Base-by-base conservation (phyloP, 495 filamentous ascomycete genomes). In the Cercophora samala region DNA sequence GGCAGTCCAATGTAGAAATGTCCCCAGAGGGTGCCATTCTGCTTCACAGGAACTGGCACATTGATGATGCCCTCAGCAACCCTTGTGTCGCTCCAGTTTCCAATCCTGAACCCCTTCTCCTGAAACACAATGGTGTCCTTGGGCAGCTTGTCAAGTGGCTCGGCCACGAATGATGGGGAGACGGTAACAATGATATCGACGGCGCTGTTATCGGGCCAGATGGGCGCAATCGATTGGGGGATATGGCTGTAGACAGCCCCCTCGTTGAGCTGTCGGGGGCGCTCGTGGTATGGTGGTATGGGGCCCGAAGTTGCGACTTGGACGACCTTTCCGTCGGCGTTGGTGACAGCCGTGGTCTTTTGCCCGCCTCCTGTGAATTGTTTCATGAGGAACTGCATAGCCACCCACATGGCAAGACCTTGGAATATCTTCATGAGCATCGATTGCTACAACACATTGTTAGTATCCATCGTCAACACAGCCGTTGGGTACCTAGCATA, bases 1-100 rank as follows among this genome's bases (percentile, higher is more conserved):
- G 88, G 82, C 56, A 94, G 83, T 11, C 85, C 91, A 67, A 99
- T 81, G 71, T 92, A 97, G 72, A 97, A 94, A 76, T 99, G 95
- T 6, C 90, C 93, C 87, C 91, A 99, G 15, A 98, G 82, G 1
- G 95, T 97, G 42, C 92, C 93, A 74, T 98, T 98, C 64, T 92
- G 85, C 77, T 97, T 93, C 2, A 96, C 93, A 26, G 86, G 79
- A 68, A 84, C 84, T 3, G 95, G 94, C 9, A 98, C 86, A 29
- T 83, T 76, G 73, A 98, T 91, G 52, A 81, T 86, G n/a, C 90
- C 91, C 59, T 93, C 88, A 53, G 92, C 86, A 63, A 88, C 85
- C 24, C 96, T 86, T 66, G 82, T 89, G 68, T 99, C 95, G 54
- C 85, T 88, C 72, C 84, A 93, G 74, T 95, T 88, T 9, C 91